Conservation (phyloP, 2,329 filamentous ascomycete genomes). For the Diaporthe sp. region DNA sequence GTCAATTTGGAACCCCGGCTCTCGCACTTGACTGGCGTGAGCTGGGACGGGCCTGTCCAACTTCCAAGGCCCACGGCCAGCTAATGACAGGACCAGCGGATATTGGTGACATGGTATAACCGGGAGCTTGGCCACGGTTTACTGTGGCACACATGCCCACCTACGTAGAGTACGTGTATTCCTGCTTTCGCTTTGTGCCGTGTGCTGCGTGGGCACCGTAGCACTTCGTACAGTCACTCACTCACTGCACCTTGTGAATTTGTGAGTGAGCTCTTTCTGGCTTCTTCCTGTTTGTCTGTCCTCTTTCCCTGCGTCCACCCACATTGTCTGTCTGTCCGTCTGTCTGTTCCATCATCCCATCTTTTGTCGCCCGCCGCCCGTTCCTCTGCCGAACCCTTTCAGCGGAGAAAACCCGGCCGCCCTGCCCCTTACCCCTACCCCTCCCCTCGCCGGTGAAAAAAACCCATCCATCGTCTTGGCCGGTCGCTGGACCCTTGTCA, state of each 20-base stretch:
- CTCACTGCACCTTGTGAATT: no score
- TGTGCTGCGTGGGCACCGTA: background rate
- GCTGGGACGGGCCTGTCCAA: background rate
- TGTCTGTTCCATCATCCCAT: background rate
- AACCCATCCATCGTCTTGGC: background rate
- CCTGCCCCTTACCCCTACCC: background rate
- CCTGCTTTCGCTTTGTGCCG: background rate
- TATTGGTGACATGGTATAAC: background rate
- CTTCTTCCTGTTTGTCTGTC: background rate
- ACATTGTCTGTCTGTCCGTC: background rate
- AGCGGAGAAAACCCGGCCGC: background rate
- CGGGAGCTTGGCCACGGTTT: background rate
- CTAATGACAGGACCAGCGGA: constrained; percentile 4
- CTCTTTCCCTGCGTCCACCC: background rate
- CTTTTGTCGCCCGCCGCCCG: background rate
- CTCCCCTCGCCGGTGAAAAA: background rate
- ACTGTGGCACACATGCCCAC: background rate
- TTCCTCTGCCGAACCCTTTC: background rate
- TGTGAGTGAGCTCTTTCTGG: background rate
- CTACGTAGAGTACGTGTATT: background rate
- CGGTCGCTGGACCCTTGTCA: constrained; percentile 28
- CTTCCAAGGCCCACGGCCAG: constrained; percentile 12
- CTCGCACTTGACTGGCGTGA: background rate
- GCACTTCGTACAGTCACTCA: background rate
- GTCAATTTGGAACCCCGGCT: constrained; percentile 5